Conservation (phyloP, 768 basidiomycete species). For the Leucosporidium scottii region DNA sequence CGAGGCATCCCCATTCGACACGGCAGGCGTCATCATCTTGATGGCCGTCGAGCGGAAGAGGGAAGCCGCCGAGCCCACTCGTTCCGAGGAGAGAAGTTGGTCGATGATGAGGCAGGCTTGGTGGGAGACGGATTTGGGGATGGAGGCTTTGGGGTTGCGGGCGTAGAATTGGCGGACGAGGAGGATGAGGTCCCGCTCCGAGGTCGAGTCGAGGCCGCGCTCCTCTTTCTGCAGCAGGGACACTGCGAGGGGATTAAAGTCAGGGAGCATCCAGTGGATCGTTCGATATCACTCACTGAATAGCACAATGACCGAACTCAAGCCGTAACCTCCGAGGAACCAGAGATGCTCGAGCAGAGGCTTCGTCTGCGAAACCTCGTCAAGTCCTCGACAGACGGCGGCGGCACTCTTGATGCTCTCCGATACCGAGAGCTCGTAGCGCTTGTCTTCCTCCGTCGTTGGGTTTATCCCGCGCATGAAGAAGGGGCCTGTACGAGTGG, state of each 20-base stretch:
- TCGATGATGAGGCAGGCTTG: conserved; percentile 3
- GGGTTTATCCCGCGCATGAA: neutral
- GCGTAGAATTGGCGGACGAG: neutral
- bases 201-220: neutral
- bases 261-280: neutral
- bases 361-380: neutral
- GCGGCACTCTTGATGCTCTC: conserved; percentile 1
- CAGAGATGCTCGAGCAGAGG: neutral
- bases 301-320: neutral
- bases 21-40: too few relatives aligned
- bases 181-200: neutral
- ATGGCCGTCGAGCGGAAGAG: too few relatives aligned
- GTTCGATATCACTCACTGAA: neutral
- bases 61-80: too few relatives aligned
- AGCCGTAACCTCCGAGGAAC: neutral
- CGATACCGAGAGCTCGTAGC: neutral
- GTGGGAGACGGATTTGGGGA: neutral
- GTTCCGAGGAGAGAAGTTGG: neutral
- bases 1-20: too few relatives aligned
- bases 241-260: neutral
- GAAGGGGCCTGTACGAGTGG: neutral
- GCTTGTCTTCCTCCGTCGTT: neutral
- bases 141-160: neutral
- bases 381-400: neutral
- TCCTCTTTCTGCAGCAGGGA: neutral